These are phyloP conservation scores for Populus tremula DNA, from an alignment of 345 rosid genomes.

Conservation along the genomic window DNA sequence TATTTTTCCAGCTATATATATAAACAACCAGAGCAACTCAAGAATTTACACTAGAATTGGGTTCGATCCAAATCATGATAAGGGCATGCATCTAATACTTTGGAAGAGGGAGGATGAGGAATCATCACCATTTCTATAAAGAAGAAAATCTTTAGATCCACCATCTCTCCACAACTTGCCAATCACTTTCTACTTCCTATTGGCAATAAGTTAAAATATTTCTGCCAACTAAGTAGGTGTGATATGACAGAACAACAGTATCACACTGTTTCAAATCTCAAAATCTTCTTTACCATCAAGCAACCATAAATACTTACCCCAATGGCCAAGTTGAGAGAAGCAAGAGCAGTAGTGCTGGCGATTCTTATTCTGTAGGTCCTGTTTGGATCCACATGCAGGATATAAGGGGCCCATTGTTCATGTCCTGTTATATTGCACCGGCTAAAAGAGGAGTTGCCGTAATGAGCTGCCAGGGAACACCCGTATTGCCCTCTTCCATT, in stretches of 20 bases:
- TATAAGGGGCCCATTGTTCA: conserved; percentile 64
- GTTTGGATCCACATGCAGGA: conserved; percentile 50
- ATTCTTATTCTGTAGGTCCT: conserved; percentile 66
- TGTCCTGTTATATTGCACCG: conserved; percentile 51
- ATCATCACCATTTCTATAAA: too few species aligned
- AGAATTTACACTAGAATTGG: too few species aligned
- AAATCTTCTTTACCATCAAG: neutral
- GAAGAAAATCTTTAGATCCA: too few species aligned
- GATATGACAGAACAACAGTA: neutral
- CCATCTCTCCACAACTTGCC: too few species aligned
- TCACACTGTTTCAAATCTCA: neutral
- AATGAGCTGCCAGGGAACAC: conserved; percentile 62
- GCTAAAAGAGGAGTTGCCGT: conserved; percentile 10
- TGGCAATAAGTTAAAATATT: too few species aligned
- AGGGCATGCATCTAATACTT: too few species aligned
- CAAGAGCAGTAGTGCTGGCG: conserved; percentile 65
- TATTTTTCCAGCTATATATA: too few species aligned
- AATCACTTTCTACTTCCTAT: too few species aligned
- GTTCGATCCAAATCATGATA: too few species aligned
- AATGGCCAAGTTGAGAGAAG: conserved; percentile 71
- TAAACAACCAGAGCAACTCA: too few species aligned
- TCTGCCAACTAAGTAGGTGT: too few species aligned
- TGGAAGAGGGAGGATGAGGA: too few species aligned
- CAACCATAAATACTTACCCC: conserved; percentile 33
- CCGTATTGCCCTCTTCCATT: conserved; percentile 86